These are phyloP conservation scores for Chrysoporthe puriensis DNA, from an alignment of 2,329 filamentous ascomycete species.

Conservation along the genomic window DNA sequence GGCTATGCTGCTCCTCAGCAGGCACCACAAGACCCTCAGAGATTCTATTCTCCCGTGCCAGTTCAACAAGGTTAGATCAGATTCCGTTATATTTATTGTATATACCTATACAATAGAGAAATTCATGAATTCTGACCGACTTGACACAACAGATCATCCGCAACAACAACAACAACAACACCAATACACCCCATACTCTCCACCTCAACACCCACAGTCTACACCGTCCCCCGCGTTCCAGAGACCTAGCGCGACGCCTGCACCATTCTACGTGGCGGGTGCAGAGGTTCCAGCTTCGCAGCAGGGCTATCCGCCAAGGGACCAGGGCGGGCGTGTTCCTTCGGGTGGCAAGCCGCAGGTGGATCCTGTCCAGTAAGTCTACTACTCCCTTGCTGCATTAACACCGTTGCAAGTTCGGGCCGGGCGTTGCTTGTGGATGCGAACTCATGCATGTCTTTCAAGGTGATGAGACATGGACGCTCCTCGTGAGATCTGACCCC, in stretches of 20 bases:
- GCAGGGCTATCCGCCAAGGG: conserved; percentile 56
- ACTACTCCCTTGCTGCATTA: neutral
- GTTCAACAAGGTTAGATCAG: conserved; percentile 47
- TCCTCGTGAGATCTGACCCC: neutral
- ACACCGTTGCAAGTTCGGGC: neutral
- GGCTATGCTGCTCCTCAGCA: conserved; percentile 44
- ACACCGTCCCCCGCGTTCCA: conserved; percentile 60
- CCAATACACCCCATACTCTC: conserved; percentile 44
- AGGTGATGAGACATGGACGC: conserved; percentile 5
- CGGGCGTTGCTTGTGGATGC: neutral
- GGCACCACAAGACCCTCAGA: conserved; percentile 59
- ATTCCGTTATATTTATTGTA: conserved; percentile 15
- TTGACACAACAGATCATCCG: conserved; percentile 13
- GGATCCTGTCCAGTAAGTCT: conserved; percentile 26
- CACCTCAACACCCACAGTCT: conserved; percentile 40
- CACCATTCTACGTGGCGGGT: conserved; percentile 70
- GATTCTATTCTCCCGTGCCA: conserved; percentile 69
- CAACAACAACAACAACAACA: conserved; percentile 45
- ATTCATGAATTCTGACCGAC: conserved; percentile 16
- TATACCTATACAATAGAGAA: conserved; percentile 34
- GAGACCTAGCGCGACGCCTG: conserved; percentile 54
- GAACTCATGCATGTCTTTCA: conserved; percentile 5
- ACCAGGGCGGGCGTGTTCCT: conserved; percentile 54
- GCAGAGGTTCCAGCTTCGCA: conserved; percentile 50
- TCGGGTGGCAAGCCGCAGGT: conserved; percentile 49